Evolutionary conservation across 441 rosid species (phyloP), one percentile per base, ranked within the genome.

Genomic region (Aquilaria agallochum): DNA sequence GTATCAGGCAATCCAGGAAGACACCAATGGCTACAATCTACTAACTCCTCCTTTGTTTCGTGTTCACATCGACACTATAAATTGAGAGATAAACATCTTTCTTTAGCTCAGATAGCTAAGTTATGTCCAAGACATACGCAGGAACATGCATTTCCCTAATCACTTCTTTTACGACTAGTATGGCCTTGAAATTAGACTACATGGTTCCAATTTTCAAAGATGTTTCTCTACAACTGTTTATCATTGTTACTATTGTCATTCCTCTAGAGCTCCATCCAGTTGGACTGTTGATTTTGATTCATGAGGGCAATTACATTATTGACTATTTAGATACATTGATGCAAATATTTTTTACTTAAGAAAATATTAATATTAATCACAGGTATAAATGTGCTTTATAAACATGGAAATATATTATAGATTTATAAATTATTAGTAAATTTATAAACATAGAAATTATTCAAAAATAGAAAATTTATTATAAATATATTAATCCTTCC

Each of bases 11-110:
- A 72, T 42, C 98, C 98, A 62, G 98, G 98, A 60, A 94, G 95
- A 78, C 98, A 94, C 98, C 98, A 94, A 62, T 94, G 98, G 83
- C 98, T 94, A 72, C 98, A 90, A 75, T 94, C 98, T 7, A 96
- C 95, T 14, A 86, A 87, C 33, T 74, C 75, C 10, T 58, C 76
- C 81, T 78, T 58, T 88, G 83, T 7, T 62, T 64, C 2, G 89
- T 88, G 66, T 59, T 94, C 60, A 90, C 67, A 69, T 88, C 93
- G 8, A 95, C 98, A 13, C 90, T 77, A 56, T 94, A 94, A 51
- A 94, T 81, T 0, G 98, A 90, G 30, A 97, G 98, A 68, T 94
- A 97, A 7, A 83, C 90, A 14, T 90, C 98, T 58, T 83, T 84
- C 55, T 97, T 74, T 27, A 87, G 82, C 68, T 83, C 86, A 4